A percentile compares a stretch with the other conserved stretches of the same genome.
These are phyloP conservation scores for Penicillium capsulatum DNA, from an alignment of 2,329 filamentous ascomycete species.

Conservation along the genomic window DNA sequence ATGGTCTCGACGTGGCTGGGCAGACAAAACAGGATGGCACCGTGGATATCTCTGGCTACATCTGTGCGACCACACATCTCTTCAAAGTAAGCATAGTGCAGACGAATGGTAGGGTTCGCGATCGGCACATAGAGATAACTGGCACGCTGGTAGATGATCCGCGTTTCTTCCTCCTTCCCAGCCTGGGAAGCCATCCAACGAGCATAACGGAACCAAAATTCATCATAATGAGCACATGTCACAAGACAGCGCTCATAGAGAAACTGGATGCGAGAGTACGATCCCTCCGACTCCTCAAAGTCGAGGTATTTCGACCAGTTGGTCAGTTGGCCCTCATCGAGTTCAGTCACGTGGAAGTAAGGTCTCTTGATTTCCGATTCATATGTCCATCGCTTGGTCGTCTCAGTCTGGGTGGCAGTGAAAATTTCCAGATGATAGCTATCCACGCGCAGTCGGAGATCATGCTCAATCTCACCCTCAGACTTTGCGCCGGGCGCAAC, in stretches of 20 bases:
- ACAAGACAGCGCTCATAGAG: conserved; percentile 92
- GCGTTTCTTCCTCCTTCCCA: conserved; percentile 80
- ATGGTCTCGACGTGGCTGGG: conserved; percentile 85
- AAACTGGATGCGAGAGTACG: conserved; percentile 69
- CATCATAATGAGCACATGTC: conserved; percentile 89
- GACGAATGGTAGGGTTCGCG: conserved; percentile 72
- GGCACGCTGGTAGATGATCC: conserved; percentile 86
- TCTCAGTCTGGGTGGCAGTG: conserved; percentile 76
- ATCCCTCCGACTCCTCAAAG: conserved; percentile 83
- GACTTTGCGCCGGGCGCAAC: conserved; percentile 49
- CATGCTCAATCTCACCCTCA: conserved; percentile 76
- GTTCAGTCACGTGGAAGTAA: conserved; percentile 93
- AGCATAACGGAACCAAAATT: conserved; percentile 97
- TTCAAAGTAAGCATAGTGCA: conserved; percentile 93
- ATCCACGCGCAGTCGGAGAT: conserved; percentile 75
- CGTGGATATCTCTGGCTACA: conserved; percentile 78
- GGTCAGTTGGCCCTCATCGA: conserved; percentile 75
- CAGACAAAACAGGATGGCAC: conserved; percentile 68
- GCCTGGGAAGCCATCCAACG: conserved; percentile 84
- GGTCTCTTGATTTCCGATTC: conserved; percentile 92
- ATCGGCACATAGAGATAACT: conserved; percentile 82
- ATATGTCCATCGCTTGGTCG: conserved; percentile 88
- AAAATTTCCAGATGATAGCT: conserved; percentile 77
- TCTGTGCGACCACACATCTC: conserved; percentile 74
- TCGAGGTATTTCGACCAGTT: conserved; percentile 98